phyloP scores from a whole-genome alignment of 768 basidiomycete genomes.

The Pleurotus tuoliensis region DNA sequence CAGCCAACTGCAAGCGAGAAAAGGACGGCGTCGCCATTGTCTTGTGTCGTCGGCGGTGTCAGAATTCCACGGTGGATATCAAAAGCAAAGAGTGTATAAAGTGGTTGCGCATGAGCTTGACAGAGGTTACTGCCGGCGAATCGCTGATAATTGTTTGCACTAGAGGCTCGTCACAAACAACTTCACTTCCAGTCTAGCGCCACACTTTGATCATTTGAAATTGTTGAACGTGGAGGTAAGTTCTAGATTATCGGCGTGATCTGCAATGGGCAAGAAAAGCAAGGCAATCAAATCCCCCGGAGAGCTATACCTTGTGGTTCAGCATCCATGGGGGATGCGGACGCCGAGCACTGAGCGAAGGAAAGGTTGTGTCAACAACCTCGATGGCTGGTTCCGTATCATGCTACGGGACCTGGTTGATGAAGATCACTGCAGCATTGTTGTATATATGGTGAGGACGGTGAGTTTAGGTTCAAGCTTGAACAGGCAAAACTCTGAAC shows the following conservation, averaged over 20 bases:
- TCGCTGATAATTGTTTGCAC: too few species aligned
- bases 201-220: too few species aligned
- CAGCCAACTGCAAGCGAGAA: slow-evolving; percentile 83
- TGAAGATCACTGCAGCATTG: not conserved
- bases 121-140: not conserved
- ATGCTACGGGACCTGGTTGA: slow-evolving; percentile 2
- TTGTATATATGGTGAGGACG: slow-evolving; percentile 1
- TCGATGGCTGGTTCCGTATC: slow-evolving; percentile 6
- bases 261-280: not conserved
- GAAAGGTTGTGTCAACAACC: not conserved
- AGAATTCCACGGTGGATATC: not conserved
- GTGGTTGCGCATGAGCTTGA: not conserved
- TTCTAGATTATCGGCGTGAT: too few species aligned
- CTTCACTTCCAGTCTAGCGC: too few species aligned
- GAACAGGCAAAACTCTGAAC: not conserved
- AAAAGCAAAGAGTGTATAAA: slow-evolving; percentile 1
- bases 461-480: not conserved
- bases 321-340: not conserved
- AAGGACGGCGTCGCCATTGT: slow-evolving; percentile 40
- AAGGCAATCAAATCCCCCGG: not conserved
- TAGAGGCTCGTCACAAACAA: too few species aligned
- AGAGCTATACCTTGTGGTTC: not conserved
- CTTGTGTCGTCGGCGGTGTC: not conserved
- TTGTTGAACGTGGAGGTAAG: too few species aligned
- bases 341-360: not conserved